Base-by-base conservation (phyloP, 805 yeast species). In the Ogataea trehalophila region DNA sequence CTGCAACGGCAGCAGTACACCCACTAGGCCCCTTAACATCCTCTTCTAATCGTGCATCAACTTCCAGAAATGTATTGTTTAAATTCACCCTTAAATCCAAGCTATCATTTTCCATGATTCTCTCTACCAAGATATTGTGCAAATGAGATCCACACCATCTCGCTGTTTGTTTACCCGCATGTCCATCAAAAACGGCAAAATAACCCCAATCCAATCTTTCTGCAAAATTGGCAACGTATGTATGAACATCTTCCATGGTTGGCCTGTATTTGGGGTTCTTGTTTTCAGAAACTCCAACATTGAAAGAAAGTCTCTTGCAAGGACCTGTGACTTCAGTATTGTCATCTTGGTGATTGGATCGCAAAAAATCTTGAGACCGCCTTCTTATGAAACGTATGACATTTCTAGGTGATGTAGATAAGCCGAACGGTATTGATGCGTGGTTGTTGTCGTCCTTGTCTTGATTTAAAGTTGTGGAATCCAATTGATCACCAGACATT, bases 221-320 rank as follows among this genome's bases (percentile, higher is more conserved):
- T n/a, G 91, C 94, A 71, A 87, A 91, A 70, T 91, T 90, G 55
- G 94, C 90, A 37, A 90, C 89, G 58, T 86, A 88, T 0, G 95
- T 87, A 65, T 92, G 98, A 7, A 92, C 94, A 65, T 92, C 99
- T 63, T 92, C 99, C 99, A 92, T 92, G 29, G 90, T 80, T 44
- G 85, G 80, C 48, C 99, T 75, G 63, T 81, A 91, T 53, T 85
- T 79, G 14, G 80, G 67, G 66, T 94, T 94, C 53, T 83, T 81
- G 65, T 89, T 91, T 57, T 90, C 97, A n/a, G 95, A 80, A 8
- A 92, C 95, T 4, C 97, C 97, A 15, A 90, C 96, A 41, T 73
- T 71, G 65, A 88, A 92, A 2, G 90, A 81, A 18, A 85, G 72
- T 37, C 86, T 75, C 43, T 67, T 56, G 56, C 79, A 79, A 4